Base-by-base conservation (phyloP, 192 early-diverging fungal species). In the Coemansia umbellata region DNA sequence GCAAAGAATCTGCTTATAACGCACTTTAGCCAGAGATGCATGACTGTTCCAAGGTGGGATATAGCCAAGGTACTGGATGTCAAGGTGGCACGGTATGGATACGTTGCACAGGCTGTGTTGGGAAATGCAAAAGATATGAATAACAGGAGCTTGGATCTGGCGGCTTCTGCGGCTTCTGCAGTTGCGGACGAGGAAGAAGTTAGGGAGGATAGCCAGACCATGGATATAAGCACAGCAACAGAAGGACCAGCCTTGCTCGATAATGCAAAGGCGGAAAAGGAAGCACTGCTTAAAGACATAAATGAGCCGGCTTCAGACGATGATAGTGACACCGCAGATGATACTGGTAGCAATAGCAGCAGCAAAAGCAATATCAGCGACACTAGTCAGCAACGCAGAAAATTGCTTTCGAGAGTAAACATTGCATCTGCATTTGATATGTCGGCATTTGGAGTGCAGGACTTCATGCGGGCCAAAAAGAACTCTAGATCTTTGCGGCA, bases 11-110 rank as follows among this genome's bases (percentile, higher is more conserved):
- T 91, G 14, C 60, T 99, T 26, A 69, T 99, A 33, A 99, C 93
- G 26, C 96, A 99, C 56, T 99, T 99, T 66, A 94, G 91, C 58
- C 94, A 96, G 69, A 82, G 96, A 11, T 99, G 95, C 23, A 35
- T 77, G 47, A 51, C 40, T 4, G 49, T 70, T 28, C 66, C 74
- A 11, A 53, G 54, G 8, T 77, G 74, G 74, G 37, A 31, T 8
- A 10, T 26, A 18, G 31, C 32, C 11, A 60, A 39, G 8, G 47
- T 68, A 17, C 28, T 47, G 17, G 31, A 19, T 2, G 55, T 55
- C 23, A 49, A 49, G 15, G 19, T 75, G 18, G 18, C 33, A 24
- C 64, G 65, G 18, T 68, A 64, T 22, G 72, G 72, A 0, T 24
- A 47, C 14, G 39, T 75, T 21, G 61, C 50, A 3, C n/a, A n/a